Evolutionary conservation across 257 asterid genomes (phyloP).

Genomic region (Echites panduratus): DNA sequence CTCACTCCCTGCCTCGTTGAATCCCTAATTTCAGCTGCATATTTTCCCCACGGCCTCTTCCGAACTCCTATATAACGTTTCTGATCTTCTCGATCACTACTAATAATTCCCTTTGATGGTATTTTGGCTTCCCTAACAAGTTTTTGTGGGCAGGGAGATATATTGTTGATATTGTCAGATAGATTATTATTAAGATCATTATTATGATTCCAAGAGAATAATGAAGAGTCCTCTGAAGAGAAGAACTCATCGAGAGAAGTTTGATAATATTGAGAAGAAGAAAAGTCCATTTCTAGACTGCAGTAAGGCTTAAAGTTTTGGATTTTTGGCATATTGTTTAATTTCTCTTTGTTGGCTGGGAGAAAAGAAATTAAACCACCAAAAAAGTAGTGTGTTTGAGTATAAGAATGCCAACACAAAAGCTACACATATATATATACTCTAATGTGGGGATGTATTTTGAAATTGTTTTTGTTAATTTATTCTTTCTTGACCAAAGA

Average conservation of each 20-base stretch:
- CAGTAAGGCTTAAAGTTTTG: background rate
- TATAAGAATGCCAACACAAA: background rate
- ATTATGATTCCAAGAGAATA: background rate
- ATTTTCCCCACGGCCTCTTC: conserved; percentile 48
- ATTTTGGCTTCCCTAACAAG: background rate
- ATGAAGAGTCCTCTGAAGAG: background rate
- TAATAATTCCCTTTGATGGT: background rate
- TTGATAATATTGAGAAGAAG: background rate
- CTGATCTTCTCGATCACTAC: background rate
- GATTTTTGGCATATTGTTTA: background rate
- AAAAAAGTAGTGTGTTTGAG: background rate
- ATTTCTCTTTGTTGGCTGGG: background rate
- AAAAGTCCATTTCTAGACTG: background rate
- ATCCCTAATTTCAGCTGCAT: conserved; percentile 50
- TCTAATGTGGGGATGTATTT: background rate
- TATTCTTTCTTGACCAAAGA: background rate
- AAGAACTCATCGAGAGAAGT: background rate
- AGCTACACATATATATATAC: background rate
- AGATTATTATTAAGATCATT: too few relatives aligned
- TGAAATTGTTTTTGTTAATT: background rate
- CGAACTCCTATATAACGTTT: conserved; percentile 36
- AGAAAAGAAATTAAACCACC: too few relatives aligned
- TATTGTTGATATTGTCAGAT: background rate
- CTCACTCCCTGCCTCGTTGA: conserved; percentile 40
- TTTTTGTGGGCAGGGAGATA: background rate